phyloP scores from a whole-genome alignment of 1,284 basidiomycete species.

The Puccinia novopanici region DNA sequence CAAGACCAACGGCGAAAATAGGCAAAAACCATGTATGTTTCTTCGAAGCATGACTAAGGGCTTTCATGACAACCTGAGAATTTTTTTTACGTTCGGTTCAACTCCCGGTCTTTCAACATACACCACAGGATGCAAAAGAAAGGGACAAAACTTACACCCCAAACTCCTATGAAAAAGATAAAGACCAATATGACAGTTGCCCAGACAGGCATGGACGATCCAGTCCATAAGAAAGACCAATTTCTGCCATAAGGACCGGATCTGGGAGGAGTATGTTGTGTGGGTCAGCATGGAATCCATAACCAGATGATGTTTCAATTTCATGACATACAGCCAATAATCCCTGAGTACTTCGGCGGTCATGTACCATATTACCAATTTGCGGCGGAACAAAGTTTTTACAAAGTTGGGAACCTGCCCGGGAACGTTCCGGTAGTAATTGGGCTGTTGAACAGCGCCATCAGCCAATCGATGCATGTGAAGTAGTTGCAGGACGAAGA shows the following conservation, averaged over 20 bases:
- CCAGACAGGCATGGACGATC: conserved; percentile 74
- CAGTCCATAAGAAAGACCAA: conserved; percentile 87
- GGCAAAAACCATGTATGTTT: conserved; percentile 90
- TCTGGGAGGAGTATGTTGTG: neutral
- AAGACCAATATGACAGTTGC: conserved; percentile 76
- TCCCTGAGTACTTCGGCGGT: conserved; percentile 82
- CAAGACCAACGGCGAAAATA: conserved; percentile 87
- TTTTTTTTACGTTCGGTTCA: neutral
- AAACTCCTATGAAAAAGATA: conserved; percentile 80
- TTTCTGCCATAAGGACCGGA: conserved; percentile 70
- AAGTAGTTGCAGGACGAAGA: conserved; percentile 53
- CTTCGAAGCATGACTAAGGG: conserved; percentile 82
- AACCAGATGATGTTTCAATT: neutral
- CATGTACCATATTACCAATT: conserved; percentile 82
- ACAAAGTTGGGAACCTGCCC: conserved; percentile 89
- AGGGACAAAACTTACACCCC: conserved; percentile 64
- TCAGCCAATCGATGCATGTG: neutral
- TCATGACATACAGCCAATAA: conserved; percentile 80
- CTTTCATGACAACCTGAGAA: conserved; percentile 63
- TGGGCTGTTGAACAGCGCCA: conserved; percentile 59
- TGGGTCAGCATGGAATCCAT: neutral
- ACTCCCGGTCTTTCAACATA: neutral
- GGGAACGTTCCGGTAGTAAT: conserved; percentile 82
- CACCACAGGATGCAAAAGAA: neutral
- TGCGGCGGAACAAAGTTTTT: conserved; percentile 79